Base-by-base conservation (phyloP, 2,329 filamentous ascomycete species). In the Phialophora macrospora region DNA sequence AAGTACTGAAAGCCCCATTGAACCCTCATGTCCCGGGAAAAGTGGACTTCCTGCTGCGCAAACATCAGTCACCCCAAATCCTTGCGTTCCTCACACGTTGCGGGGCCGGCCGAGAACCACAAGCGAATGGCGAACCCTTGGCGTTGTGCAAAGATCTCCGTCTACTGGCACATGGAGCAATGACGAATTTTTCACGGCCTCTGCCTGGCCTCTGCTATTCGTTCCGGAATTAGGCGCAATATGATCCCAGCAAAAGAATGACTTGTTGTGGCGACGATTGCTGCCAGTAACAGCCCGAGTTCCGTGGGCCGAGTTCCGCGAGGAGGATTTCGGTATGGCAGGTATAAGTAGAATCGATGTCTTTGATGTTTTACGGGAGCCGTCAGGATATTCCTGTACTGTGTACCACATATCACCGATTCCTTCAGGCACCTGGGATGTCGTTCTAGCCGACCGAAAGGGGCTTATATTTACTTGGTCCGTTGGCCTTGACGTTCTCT, bases 401-500 rank as follows among this genome's bases (percentile, higher is more conserved):
- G 17, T 60, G n/a, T 41, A 17, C 46, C 24, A 26, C 48, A 22
- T 34, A 26, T 52, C 22, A 26, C 48, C 34, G 55, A 49, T 61
- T 56, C 22, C 64, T 26, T 24, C 41, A 41, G 59, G 26, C 46
- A 9, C 64, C 46, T 46, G 34, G 22, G 17, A 58, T 56, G 32
- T 22, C 38, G 48, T 52, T 38, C 55, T 64, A 66, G 63, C 63
- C 64, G 64, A 60, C 63, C 58, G 61, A 68, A 66, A 68, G 62
- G 60, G 51, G 67, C 67, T 66, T 66, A 62, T 68, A 51, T 60
- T 56, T 17, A 49, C 54, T 62, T 32, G 60, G 63, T 63, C 41
- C 20, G 24, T 49, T 54, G 63, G 62, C 58, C 66, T 68, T 62
- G 67, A 68, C 67, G 58, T 60, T 68, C 64, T 57, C 65, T 67